Base-by-base conservation (phyloP, 768 basidiomycete species). In the Artomyces pyxidatus region DNA sequence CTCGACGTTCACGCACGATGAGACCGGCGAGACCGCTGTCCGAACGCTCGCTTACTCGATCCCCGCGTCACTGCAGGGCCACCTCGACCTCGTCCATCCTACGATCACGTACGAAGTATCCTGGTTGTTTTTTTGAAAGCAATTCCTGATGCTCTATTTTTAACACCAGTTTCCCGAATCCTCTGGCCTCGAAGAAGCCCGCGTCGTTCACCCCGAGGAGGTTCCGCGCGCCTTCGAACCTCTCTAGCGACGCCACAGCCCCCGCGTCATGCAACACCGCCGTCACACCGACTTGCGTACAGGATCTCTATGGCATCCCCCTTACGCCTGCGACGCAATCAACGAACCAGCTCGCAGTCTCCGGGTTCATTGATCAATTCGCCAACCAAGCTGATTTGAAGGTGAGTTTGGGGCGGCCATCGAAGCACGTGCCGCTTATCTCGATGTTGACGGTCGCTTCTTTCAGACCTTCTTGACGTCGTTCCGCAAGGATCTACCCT, bases 261-360 rank as follows among this genome's bases (percentile, higher is more conserved):
- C 42, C 42, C 12, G 22, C 42, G 11, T 28, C 26, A 12, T 44
- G 42, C 26, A 44, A 44, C 42, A 17, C 6, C 25, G 23, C 22
- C 22, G 3, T 65, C 42, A 65, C 62, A 2, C 65, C 66, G 0
- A 51, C 59, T 3, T 68, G 63, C 26, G 39, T 69, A 5, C 65
- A 68, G 41, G 61, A 61, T 9, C 42, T 69, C 4, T 71, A 68
- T 50, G 62, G 65, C 19, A 64, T 71, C 41, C 66, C 68, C 1
- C 53, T 62, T 10, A 62, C 66, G 1, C 42, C 55, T 1, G 64
- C 65, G 2, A 62, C 58, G 0, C 41, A 61, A 16, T 2, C 41
- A 4, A 42, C 50, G 10, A 65, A 64, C 50, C 42, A 38, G 32
- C 52, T 70, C 37, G 62, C 45, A 10, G 66, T 68, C 35, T 57